Evolutionary conservation across 2,329 filamentous ascomycete genomes (phyloP), one percentile per base, ranked within the genome.

Genomic region (Neonectria coccinea): DNA sequence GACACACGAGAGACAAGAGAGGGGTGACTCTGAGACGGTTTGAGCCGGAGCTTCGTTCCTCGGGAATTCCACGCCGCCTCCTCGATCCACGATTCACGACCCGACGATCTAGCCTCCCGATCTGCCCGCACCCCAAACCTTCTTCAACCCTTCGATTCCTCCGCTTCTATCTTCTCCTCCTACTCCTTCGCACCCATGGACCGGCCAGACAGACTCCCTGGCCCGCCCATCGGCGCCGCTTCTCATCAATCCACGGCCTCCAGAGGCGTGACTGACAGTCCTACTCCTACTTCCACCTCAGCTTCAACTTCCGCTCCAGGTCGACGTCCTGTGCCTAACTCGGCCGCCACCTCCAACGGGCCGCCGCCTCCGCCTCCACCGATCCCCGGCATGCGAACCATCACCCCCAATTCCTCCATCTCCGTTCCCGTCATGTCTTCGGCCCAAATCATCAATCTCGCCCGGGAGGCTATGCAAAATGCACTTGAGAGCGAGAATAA

Each of bases 401-500:
- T 82, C 60, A 76, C 83, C 42, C 82, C 82, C 14, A 80, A 78
- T 67, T 80, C 82, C 31, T 83, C 80, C 14, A 77, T 89, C 51
- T 83, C 85, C 12, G 78, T 81, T n/a, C 77, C 79, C 14, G 82
- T 85, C 57, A 83, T 89, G 74, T 85, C 89, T 18, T 81, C 89
- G 42, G 82, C 81, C 47, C 88, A 92, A 76, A 88, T 92, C 67
- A 87, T 92, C 56, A 82, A 82, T 60, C 83, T 92, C 53, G 89
- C 88, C 39, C 86, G 85, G 70, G 88, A 91, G 71, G 89, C 89
- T 48, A 91, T 93, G 85, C 85, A 86, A 67, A 85, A 84, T 71
- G 90, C 91, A 59, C 81, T 91, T 62, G 85, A 89, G 70, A 90
- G 90, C 75, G 89, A 91, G 71, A 86, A 83, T 54, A 89, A 91